These are phyloP conservation scores for Coemansia sp. DNA, from an alignment of 192 early-diverging fungal genomes.

Conservation along the genomic window DNA sequence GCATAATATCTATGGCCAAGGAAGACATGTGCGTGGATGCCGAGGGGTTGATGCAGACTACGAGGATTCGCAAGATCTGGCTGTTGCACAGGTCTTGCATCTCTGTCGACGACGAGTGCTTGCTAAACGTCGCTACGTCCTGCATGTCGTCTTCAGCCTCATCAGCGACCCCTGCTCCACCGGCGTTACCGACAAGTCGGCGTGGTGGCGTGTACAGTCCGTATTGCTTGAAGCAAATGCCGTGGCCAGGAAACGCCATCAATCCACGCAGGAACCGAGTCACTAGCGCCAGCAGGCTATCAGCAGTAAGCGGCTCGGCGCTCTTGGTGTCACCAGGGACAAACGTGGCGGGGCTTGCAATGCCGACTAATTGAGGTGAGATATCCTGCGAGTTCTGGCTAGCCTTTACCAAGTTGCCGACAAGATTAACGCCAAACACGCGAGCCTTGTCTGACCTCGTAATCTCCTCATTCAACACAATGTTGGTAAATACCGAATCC, in stretches of 20 bases:
- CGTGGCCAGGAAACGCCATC: slow-evolving; percentile 46
- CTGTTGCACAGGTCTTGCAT: slow-evolving; percentile 43
- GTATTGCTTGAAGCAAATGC: slow-evolving; percentile 48
- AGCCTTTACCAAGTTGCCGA: slow-evolving; percentile 35
- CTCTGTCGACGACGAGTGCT: slow-evolving; percentile 5
- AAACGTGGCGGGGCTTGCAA: slow-evolving; percentile 16
- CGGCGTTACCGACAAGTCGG: not conserved
- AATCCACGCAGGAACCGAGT: slow-evolving; percentile 42
- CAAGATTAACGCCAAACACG: slow-evolving; percentile 27
- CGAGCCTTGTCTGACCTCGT: slow-evolving; percentile 26
- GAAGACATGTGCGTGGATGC: slow-evolving; percentile 26
- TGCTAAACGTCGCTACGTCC: slow-evolving; percentile 23
- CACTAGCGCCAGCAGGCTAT: slow-evolving; percentile 34
- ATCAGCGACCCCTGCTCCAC: not conserved
- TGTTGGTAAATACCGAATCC: slow-evolving; percentile 13
- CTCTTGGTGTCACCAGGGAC: slow-evolving; percentile 2
- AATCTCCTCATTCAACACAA: slow-evolving; percentile 31
- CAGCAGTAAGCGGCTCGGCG: not conserved
- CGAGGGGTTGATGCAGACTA: slow-evolving; percentile 26
- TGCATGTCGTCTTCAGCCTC: slow-evolving; percentile 4
- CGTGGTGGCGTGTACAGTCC: slow-evolving; percentile 45
- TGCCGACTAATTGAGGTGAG: slow-evolving; percentile 14
- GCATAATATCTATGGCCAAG: slow-evolving; percentile 36
- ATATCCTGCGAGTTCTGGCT: slow-evolving; percentile 15
- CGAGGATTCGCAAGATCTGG: slow-evolving; percentile 45